phyloP scores from a whole-genome alignment of 2,329 filamentous ascomycete genomes.

The Monosporascus sp. region DNA sequence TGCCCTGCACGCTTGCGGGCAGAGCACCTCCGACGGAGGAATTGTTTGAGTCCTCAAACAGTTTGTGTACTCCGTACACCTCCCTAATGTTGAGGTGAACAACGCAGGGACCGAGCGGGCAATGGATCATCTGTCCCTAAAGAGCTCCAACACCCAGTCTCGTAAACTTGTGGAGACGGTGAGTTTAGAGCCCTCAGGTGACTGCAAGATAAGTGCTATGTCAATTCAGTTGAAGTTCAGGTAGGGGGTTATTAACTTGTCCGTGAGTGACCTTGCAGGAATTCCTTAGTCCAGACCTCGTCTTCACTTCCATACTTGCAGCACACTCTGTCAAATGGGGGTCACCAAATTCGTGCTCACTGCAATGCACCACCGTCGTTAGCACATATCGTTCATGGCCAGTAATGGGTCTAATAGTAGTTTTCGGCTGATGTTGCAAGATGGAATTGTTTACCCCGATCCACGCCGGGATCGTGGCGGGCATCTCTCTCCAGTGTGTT shows the following conservation, averaged over 20 bases:
- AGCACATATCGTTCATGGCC: background rate
- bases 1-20: background rate
- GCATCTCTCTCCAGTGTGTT: background rate
- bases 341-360: background rate
- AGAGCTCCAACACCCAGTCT: background rate
- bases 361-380: background rate
- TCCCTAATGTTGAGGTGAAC: conserved; percentile 4
- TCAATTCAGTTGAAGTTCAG: background rate
- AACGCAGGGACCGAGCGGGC: conserved; percentile 5
- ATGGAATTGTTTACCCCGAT: background rate
- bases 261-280: conserved; percentile 4
- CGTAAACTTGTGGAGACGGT: background rate
- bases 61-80: conserved; percentile 4
- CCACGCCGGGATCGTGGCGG: background rate
- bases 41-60: conserved; percentile 8
- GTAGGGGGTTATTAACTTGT: background rate
- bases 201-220: background rate
- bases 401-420: background rate
- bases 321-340: background rate
- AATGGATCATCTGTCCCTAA: background rate
- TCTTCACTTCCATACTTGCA: background rate
- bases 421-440: background rate
- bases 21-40: conserved; percentile 9
- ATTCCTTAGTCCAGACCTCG: conserved; percentile 9
- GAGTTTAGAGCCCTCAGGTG: background rate